phyloP scores from a whole-genome alignment of 2,329 filamentous ascomycete genomes.

The Rhinocladiella similis region DNA sequence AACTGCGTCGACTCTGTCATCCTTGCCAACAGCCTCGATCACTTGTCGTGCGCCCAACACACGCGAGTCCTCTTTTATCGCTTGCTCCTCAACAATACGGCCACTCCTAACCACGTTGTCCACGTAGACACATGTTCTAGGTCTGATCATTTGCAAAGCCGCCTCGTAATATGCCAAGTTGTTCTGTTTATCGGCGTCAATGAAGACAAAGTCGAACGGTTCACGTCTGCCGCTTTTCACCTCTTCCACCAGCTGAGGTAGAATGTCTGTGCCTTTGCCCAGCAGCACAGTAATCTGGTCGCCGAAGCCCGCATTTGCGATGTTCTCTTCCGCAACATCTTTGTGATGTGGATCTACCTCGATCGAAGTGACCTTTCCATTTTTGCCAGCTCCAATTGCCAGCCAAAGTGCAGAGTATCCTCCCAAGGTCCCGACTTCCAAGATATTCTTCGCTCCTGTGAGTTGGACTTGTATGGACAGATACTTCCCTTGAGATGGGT shows the following conservation, averaged over 20 bases:
- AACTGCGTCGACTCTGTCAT: constrained; percentile 43
- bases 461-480: constrained; percentile 42
- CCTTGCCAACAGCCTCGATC: constrained; percentile 45
- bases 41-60: constrained; percentile 34
- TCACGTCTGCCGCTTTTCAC: constrained; percentile 39
- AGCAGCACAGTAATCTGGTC: constrained; percentile 47
- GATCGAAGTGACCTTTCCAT: constrained; percentile 50
- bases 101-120: constrained; percentile 52
- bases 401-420: constrained; percentile 58
- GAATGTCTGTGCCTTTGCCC: constrained; percentile 46
- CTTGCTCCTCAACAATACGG: constrained; percentile 34
- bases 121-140: constrained; percentile 46
- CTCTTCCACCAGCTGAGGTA: constrained; percentile 43
- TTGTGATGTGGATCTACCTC: constrained; percentile 51
- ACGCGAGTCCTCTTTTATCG: constrained; percentile 26
- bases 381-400: constrained; percentile 38
- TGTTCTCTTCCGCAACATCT: constrained; percentile 49
- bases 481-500: constrained; percentile 39
- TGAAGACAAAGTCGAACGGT: constrained; percentile 53
- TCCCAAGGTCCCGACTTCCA: constrained; percentile 59
- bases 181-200: constrained; percentile 55
- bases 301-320: constrained; percentile 41
- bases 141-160: constrained; percentile 43
- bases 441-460: constrained; percentile 40
- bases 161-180: constrained; percentile 53